These are phyloP conservation scores for Infundibulicybe gibba DNA, from an alignment of 768 basidiomycete genomes.

Conservation along the genomic window DNA sequence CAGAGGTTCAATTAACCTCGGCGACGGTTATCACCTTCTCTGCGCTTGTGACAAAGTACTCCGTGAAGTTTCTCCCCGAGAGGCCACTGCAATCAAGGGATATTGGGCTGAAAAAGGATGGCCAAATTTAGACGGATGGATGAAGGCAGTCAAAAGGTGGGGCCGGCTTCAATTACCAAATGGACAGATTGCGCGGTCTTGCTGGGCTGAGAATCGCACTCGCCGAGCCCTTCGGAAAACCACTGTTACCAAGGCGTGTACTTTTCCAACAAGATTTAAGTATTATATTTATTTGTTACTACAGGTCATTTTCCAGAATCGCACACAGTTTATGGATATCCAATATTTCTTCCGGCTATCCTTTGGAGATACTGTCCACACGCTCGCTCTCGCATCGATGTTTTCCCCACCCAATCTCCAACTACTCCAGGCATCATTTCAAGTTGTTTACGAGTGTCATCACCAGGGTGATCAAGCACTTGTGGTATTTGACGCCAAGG, in stretches of 20 bases:
- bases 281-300: not conserved
- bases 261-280: not conserved
- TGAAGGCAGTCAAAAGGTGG: constrained; percentile 8
- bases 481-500: not conserved
- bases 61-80: not conserved
- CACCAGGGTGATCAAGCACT: not conserved
- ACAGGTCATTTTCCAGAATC: not conserved
- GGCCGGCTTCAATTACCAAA: constrained; percentile 17
- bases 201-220: constrained; percentile 11
- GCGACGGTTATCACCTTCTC: not conserved
- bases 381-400: constrained; percentile 3
- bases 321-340: not conserved
- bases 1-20: not conserved
- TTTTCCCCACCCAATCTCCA: constrained; percentile 2
- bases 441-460: constrained; percentile 1
- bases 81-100: not conserved
- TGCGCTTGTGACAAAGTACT: not conserved
- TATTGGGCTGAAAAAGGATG: not conserved
- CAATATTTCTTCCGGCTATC: not conserved
- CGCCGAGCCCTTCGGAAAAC: not conserved
- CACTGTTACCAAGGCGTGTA: not conserved
- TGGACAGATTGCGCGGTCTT: constrained; percentile 16
- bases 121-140: constrained; percentile 1
- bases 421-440: not conserved
- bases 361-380: not conserved